Base-by-base conservation (phyloP, 2,329 filamentous ascomycete genomes). In the Plectosphaerella plurivora region DNA sequence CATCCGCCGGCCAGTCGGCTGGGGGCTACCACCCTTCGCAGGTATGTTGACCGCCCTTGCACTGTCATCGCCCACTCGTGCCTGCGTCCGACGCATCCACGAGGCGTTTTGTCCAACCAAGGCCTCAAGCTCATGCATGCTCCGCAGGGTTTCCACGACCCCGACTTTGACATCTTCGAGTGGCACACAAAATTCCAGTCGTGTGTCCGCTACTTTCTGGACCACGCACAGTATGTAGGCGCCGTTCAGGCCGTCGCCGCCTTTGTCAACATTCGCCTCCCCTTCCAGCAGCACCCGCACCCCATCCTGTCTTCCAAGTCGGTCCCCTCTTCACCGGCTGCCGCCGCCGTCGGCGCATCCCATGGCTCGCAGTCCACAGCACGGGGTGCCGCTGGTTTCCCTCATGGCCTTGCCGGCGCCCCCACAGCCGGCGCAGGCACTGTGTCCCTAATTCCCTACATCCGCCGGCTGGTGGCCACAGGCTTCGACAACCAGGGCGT, bases 161-260 rank as follows among this genome's bases (percentile, higher is more conserved):
- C 67, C 50, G 71, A 77, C 47, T 86, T 92, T 70, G 88, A 93
- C 68, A 88, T 97, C 58, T 87, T 97, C 66, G 88, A 91, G 55
- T 97, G 94, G 94, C 89, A 96, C 67, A 89, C 90, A 10, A 87
- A 88, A 54, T 96, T 95, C 68, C 87, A 94, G 70, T 91, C 85
- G 59, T 99, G 94, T 71, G 85, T 93, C 60, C 83, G 84, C 53
- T 97, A 93, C 73, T 99, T 97, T 65, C 76, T 97, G 63, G 90
- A 97, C 63, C 86, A 93, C 64, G 91, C 91, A 7, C 93, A 97
- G 67, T 86, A 96, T 68, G 88, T 85, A 57, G 81, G 79, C 16
- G 82, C 87, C 10, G 90, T 96, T 14, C 92, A 97, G 71, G 90
- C 91, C 9, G 82, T 97, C 47, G 91, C 91, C 18, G 88, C 91